Evolutionary conservation across 805 yeast species (phyloP).

Genomic region (Metschnikowia reukaufii): DNA sequence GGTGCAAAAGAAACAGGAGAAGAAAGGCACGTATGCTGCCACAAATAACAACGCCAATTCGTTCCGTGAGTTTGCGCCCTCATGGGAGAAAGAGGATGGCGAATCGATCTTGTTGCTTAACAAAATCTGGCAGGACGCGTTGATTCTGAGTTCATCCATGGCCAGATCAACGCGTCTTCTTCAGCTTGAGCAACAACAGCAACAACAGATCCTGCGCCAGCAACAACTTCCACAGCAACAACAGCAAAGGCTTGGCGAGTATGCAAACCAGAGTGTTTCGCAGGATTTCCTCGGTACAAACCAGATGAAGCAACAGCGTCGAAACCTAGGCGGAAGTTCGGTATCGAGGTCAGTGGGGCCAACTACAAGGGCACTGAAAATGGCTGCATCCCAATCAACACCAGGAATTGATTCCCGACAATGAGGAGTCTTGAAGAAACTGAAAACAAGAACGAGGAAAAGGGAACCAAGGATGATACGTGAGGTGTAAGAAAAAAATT

Average conservation of each 20-base stretch:
- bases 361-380: slow-evolving; percentile 37
- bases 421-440: neutral
- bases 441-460: neutral
- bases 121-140: slow-evolving; percentile 43
- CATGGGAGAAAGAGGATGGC: slow-evolving; percentile 32
- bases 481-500: too few species aligned
- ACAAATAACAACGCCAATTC: slow-evolving; percentile 26
- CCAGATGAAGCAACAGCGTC: slow-evolving; percentile 10
- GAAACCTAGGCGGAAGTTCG: neutral
- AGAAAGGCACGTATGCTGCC: slow-evolving; percentile 11
- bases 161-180: slow-evolving; percentile 11
- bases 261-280: neutral
- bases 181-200: slow-evolving; percentile 16
- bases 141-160: slow-evolving; percentile 21
- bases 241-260: slow-evolving; percentile 6
- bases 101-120: slow-evolving; percentile 28
- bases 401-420: neutral
- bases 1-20: slow-evolving; percentile 24
- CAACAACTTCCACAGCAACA: slow-evolving; percentile 5
- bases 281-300: slow-evolving; percentile 7
- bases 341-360: slow-evolving; percentile 20
- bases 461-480: too few species aligned
- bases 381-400: slow-evolving; percentile 23
- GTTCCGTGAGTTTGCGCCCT: slow-evolving; percentile 35
- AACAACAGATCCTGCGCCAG: slow-evolving; percentile 11